Percentiles rank a stretch among this genome's conserved stretches.
These are phyloP conservation scores for Wallacemonas collosoma DNA, from an alignment of 208 protist genomes.

Conservation along the genomic window DNA sequence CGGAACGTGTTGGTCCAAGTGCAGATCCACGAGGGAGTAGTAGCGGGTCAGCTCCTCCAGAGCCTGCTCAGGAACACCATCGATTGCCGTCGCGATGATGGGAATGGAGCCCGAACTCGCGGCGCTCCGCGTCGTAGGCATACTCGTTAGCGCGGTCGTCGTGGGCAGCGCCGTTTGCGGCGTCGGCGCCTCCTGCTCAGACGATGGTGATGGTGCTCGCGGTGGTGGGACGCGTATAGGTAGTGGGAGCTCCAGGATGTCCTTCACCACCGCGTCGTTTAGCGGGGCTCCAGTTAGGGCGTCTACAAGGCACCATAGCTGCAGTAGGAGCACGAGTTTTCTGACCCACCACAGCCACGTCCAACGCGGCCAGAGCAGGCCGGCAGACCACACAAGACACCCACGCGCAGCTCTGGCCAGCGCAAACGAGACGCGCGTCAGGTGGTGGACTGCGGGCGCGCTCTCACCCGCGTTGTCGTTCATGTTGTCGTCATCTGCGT, in stretches of 20 bases:
- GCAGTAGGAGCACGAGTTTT: neutral
- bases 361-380: neutral
- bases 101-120: too few relatives aligned
- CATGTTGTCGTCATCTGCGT: neutral
- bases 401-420: neutral
- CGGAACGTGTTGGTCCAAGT: conserved; percentile 4
- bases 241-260: neutral
- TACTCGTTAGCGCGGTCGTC: neutral
- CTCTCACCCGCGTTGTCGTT: neutral
- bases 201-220: neutral
- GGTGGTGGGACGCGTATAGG: neutral
- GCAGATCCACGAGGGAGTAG: conserved; percentile 3
- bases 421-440: neutral
- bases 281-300: neutral
- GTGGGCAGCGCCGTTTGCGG: neutral
- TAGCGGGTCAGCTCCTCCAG: conserved; percentile 14
- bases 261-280: neutral
- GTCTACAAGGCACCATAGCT: neutral
- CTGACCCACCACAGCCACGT: conserved; percentile 5
- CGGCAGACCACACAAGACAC: neutral
- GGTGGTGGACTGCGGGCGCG: neutral
- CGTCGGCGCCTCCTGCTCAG: neutral
- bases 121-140: neutral
- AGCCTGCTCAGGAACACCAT: too few relatives aligned
- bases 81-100: too few relatives aligned